Evolutionary conservation across 2,329 filamentous ascomycete genomes (phyloP).

Genomic region (Venturia pyrina): DNA sequence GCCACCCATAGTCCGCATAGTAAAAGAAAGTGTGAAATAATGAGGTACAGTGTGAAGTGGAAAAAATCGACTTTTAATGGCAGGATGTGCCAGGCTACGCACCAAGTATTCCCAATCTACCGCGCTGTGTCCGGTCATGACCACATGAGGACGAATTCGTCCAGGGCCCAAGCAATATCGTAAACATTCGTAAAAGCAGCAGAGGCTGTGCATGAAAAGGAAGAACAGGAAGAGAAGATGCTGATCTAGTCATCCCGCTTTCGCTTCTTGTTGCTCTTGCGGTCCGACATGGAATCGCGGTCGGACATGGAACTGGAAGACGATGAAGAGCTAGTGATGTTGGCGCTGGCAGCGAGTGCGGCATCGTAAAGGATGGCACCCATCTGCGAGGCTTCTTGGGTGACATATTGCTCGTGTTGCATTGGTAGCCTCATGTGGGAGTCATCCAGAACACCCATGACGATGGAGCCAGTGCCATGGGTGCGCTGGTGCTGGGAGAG

Average conservation of each 20-base stretch:
- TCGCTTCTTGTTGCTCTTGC: conserved; percentile 60
- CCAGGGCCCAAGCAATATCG: conserved; percentile 4
- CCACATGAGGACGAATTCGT: conserved; percentile 5
- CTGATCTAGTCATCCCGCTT: conserved; percentile 48
- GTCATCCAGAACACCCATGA: conserved; percentile 79
- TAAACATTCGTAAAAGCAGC: conserved; percentile 9
- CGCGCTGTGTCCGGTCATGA: conserved; percentile 2
- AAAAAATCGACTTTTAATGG: conserved; percentile 6
- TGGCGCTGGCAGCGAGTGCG: conserved; percentile 21
- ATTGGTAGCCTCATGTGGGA: conserved; percentile 43
- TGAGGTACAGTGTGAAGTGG: conserved; percentile 3
- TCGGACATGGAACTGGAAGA: conserved; percentile 24
- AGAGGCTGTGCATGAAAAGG: conserved; percentile 19
- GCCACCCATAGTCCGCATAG: background rate
- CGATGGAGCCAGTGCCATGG: conserved; percentile 79
- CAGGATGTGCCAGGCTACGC: background rate
- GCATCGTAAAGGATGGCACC: conserved; percentile 30
- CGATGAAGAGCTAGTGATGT: conserved; percentile 22
- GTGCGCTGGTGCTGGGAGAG: conserved; percentile 91
- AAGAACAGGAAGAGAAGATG: conserved; percentile 16
- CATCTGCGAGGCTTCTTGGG: conserved; percentile 26
- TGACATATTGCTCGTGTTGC: conserved; percentile 15
- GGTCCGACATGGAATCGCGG: conserved; percentile 26
- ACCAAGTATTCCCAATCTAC: background rate
- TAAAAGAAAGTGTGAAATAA: conserved; percentile 8